phyloP scores from a whole-genome alignment of 176 grass and related monocot species.

The Triticum aestivum region IWGSC_CS_RefSeq_v2.1 NC_057800.1:556016049-556016548 shows the following conservation, averaged over 20 bases:
- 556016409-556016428: neutral
- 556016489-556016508: constrained; percentile 7
- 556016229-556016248: neutral
- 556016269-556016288: neutral
- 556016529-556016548: constrained; percentile 61
- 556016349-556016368: neutral
- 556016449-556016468: neutral
- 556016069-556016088: constrained; percentile 13
- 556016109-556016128: neutral
- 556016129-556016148: neutral
- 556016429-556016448: neutral
- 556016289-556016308: neutral
- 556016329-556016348: neutral
- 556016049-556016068: neutral
- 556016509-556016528: constrained; percentile 81
- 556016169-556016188: neutral
- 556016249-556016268: neutral
- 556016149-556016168: neutral
- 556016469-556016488: neutral
- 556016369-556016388: neutral
- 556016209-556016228: neutral
- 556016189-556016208: neutral
- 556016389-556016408: neutral
- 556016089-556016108: neutral
- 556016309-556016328: neutral